Base-by-base conservation (phyloP, 1,139 yeast genomes). In the Diutina catenulata region DNA sequence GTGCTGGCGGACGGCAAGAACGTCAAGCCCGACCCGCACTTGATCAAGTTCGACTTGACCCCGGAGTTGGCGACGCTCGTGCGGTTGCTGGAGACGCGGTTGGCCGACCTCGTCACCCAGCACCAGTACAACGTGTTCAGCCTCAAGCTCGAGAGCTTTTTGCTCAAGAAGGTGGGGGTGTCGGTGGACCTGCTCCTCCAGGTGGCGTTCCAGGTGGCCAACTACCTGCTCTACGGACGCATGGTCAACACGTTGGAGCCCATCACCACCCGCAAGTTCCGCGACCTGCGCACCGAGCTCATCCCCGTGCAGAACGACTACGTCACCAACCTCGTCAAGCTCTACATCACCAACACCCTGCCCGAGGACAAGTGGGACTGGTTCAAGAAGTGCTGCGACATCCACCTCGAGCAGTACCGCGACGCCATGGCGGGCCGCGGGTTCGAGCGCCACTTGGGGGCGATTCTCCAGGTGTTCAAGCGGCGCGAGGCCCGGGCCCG, bases 61-160 rank as follows among this genome's bases (percentile, higher is more conserved):
- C 64, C 63, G 0, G 70, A 64, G 39, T 51, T 67, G 25, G 57
- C 55, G 38, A 59, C 56, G 41, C 61, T 74, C 23, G 72, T 81
- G 24, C 87, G 77, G 55, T 61, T 80, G 29, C 77, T 87, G 1
- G 91, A 81, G 51, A 81, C 88, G 0, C 68, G 87, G 45, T 60
- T 81, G 44, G 80, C 88, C 2, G 93, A 81, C 56, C 64, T 80
- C 46, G 78, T 81, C 39, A 71, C 77, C 45, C 84, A 80, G 48
- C 86, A 80, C 56, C 79, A 76, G 45, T 73, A 72, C 43, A 62
- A 65, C 38, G 68, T 74, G 3, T 47, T 60, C 40, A 55, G 53
- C 33, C 47, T 67, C 39, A 64, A 62, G 44, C 49, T 74, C 46
- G 64, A 65, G 51, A 57, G 72, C 21, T 68, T 60, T 39, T 51